Percentiles rank a stretch among this genome's conserved stretches.
Evolutionary conservation across 768 basidiomycete species (phyloP).

Genomic region (Clitopilus hobsonii): DNA sequence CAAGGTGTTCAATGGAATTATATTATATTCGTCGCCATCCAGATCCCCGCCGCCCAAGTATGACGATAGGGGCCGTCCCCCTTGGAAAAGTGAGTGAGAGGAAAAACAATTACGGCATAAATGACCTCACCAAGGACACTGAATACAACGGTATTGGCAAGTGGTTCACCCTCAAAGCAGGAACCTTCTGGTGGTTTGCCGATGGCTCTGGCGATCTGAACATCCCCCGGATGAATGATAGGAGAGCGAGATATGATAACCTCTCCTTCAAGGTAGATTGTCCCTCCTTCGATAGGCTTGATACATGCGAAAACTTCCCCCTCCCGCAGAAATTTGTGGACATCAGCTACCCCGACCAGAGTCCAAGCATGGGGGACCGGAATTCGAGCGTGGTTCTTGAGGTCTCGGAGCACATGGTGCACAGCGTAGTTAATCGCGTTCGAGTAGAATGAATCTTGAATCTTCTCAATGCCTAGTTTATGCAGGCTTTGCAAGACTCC

Average conservation of each 20-base stretch:
- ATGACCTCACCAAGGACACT: constrained; percentile 42
- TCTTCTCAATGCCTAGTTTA: constrained; percentile 39
- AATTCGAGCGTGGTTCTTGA: constrained; percentile 66
- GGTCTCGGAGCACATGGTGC: constrained; percentile 57
- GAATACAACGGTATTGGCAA: constrained; percentile 65
- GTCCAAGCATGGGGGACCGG: constrained; percentile 62
- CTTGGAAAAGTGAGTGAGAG: constrained; percentile 24
- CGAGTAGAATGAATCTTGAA: constrained; percentile 38
- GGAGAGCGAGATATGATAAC: constrained; percentile 61
- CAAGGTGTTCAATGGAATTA: constrained; percentile 38
- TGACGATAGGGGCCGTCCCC: constrained; percentile 54
- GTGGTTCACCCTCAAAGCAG: constrained; percentile 44
- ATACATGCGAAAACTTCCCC: constrained; percentile 62
- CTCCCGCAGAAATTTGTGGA: constrained; percentile 45
- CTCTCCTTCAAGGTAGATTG: constrained; percentile 47
- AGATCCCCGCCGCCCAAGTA: constrained; percentile 67
- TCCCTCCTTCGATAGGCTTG: constrained; percentile 30
- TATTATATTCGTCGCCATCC: constrained; percentile 60
- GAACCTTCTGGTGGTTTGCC: constrained; percentile 51
- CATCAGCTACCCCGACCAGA: constrained; percentile 69
- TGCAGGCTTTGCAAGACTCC: constrained; percentile 46
- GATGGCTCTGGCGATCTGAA: constrained; percentile 54
- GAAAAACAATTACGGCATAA: neutral
- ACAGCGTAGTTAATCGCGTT: constrained; percentile 49
- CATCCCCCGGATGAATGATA: constrained; percentile 65